phyloP scores from a whole-genome alignment of 352 stramenopile species.

The Phytophthora kernoviae region DNA sequence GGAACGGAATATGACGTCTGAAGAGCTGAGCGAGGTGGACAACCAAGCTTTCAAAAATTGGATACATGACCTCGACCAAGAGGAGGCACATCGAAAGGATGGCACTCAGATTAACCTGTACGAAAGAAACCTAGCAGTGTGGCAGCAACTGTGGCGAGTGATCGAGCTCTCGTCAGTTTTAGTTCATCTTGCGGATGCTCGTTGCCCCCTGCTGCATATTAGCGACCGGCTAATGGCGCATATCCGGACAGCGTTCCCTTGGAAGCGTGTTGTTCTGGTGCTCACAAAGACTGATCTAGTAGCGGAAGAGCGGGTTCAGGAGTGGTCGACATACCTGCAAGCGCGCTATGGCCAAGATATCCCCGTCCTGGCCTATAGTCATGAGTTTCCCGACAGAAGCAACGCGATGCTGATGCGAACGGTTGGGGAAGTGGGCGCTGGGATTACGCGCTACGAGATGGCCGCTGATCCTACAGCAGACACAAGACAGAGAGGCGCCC shows the following conservation, averaged over 20 bases:
- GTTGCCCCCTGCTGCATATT: slow-evolving; percentile 74
- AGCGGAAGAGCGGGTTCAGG: slow-evolving; percentile 72
- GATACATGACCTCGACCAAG: slow-evolving; percentile 46
- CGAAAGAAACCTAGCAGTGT: slow-evolving; percentile 84
- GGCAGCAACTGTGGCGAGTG: slow-evolving; percentile 83
- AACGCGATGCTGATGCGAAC: slow-evolving; percentile 49
- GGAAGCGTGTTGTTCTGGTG: slow-evolving; percentile 96
- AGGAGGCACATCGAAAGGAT: slow-evolving; percentile 15
- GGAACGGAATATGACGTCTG: slow-evolving; percentile 65
- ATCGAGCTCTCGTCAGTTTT: slow-evolving; percentile 78
- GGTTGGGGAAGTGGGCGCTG: slow-evolving; percentile 41
- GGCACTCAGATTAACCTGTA: slow-evolving; percentile 62
- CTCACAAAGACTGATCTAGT: slow-evolving; percentile 99
- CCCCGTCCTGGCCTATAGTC: slow-evolving; percentile 75
- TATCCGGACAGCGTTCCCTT: slow-evolving; percentile 41
- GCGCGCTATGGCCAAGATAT: slow-evolving; percentile 88
- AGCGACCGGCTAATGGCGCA: slow-evolving; percentile 70
- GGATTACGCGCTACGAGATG: slow-evolving; percentile 25
- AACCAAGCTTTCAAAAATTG: slow-evolving; percentile 60
- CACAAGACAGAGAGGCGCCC: slow-evolving; percentile 90
- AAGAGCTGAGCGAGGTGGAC: slow-evolving; percentile 66
- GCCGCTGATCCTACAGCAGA: slow-evolving; percentile 67
- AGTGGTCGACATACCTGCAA: slow-evolving; percentile 93
- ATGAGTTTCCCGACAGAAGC: slow-evolving; percentile 61
- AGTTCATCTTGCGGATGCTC: slow-evolving; percentile 75